Percentiles rank a stretch among this genome's conserved stretches.
Evolutionary conservation across 352 stramenopile genomes (phyloP).

Genomic region (Phytopythium sindhum): DNA sequence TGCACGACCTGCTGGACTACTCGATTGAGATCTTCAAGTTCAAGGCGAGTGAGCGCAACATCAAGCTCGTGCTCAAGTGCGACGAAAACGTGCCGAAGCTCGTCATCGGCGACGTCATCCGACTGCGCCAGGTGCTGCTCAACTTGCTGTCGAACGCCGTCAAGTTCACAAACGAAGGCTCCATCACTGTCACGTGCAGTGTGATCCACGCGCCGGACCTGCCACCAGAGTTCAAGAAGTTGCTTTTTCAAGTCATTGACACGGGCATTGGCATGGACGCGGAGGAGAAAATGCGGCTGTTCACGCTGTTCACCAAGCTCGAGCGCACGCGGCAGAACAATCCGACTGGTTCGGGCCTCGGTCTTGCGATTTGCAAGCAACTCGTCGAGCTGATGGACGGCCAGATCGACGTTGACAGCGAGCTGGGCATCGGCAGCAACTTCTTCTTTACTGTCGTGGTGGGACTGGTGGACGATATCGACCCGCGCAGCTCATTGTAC

Average conservation of each 20-base stretch:
- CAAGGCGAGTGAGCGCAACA: constrained; percentile 76
- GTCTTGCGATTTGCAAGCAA: constrained; percentile 86
- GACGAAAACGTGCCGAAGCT: constrained; percentile 59
- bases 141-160: constrained; percentile 87
- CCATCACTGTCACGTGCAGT: constrained; percentile 75
- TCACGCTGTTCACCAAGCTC: constrained; percentile 81
- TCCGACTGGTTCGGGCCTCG: constrained; percentile 80
- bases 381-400: constrained; percentile 88
- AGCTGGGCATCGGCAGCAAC: constrained; percentile 70
- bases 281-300: constrained; percentile 77
- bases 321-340: constrained; percentile 83
- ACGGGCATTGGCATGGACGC: constrained; percentile 79
- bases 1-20: constrained; percentile 81
- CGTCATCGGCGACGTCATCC: constrained; percentile 75
- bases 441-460: constrained; percentile 87
- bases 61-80: constrained; percentile 82
- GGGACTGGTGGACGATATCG: constrained; percentile 47
- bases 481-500: constrained; percentile 39
- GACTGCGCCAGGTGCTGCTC: constrained; percentile 73
- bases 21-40: constrained; percentile 90
- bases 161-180: constrained; percentile 84
- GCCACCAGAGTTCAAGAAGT: constrained; percentile 58
- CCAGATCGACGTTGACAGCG: constrained; percentile 80
- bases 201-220: constrained; percentile 65
- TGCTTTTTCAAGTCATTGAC: constrained; percentile 85